phyloP scores from a whole-genome alignment of 306 rosid genomes.

The Crotalaria pallida region DNA sequence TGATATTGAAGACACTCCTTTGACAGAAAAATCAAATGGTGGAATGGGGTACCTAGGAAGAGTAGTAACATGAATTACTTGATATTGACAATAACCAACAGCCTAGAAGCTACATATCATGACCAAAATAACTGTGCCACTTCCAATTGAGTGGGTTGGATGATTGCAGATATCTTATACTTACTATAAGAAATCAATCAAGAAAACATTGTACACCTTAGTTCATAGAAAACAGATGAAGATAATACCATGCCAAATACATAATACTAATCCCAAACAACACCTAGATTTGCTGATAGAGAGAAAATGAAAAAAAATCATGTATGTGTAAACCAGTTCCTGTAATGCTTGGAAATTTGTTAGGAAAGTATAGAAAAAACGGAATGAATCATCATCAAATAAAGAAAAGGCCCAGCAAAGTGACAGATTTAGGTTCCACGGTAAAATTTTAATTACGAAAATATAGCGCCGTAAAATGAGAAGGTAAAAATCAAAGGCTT shows the following conservation, averaged over 20 bases:
- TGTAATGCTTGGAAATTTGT: not conserved
- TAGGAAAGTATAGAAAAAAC: not conserved
- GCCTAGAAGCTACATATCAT: not conserved
- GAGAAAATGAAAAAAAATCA: not conserved
- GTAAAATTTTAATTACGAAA: not conserved
- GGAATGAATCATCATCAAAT: not conserved
- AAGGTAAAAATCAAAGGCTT: not conserved
- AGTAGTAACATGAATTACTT: constrained; percentile 7
- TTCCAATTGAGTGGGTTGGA: not conserved
- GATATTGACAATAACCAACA: not conserved
- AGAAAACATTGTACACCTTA: not conserved
- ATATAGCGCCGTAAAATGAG: not conserved
- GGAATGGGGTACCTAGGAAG: constrained; percentile 70
- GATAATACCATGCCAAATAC: not conserved
- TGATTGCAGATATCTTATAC: not conserved
- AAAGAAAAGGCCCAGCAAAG: not conserved
- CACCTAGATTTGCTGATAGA: not conserved
- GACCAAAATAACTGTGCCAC: not conserved
- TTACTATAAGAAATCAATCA: constrained; percentile 9
- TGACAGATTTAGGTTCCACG: not conserved
- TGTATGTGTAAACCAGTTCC: constrained; percentile 5
- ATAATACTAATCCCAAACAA: constrained; percentile 7
- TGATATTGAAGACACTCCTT: constrained; percentile 94
- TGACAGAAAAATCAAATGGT: constrained; percentile 81
- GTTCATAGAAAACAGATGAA: not conserved